Conservation (phyloP, 2,329 filamentous ascomycete species). For the Chaetomium sp. region DNA sequence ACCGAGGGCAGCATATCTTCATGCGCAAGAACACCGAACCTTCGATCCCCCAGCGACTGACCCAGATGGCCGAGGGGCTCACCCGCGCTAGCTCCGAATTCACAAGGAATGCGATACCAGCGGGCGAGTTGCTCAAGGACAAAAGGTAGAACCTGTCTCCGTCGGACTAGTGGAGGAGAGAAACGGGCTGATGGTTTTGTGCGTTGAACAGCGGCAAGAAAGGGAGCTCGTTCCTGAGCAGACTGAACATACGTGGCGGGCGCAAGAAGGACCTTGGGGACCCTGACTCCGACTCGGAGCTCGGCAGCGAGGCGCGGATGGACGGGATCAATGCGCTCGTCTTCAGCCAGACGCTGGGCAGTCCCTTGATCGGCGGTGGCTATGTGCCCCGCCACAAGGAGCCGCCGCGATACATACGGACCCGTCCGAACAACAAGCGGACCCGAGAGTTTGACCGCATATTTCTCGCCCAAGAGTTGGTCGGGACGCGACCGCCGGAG, state of each 20-base stretch:
- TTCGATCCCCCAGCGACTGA: conserved; percentile 57
- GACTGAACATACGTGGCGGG: conserved; percentile 68
- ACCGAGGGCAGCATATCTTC: conserved; percentile 57
- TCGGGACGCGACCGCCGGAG: conserved; percentile 53
- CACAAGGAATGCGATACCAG: conserved; percentile 41
- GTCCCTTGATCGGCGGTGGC: conserved; percentile 56
- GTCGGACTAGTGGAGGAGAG: not conserved
- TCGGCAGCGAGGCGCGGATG: conserved; percentile 65
- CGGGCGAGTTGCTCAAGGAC: conserved; percentile 54
- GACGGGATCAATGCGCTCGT: conserved; percentile 83
- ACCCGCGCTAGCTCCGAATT: conserved; percentile 48
- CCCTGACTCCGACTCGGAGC: conserved; percentile 67
- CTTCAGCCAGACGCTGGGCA: conserved; percentile 72
- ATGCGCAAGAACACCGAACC: conserved; percentile 67
- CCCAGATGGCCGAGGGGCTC: conserved; percentile 43
- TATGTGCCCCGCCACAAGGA: conserved; percentile 87
- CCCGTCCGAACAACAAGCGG: conserved; percentile 79
- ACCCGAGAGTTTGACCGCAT: conserved; percentile 79
- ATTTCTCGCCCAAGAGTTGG: conserved; percentile 91
- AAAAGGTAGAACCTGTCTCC: conserved; percentile 57
- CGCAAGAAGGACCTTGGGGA: conserved; percentile 72
- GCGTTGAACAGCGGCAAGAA: conserved; percentile 60
- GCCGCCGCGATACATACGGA: conserved; percentile 87
- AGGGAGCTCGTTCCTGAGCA: conserved; percentile 85
- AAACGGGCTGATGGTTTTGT: conserved; percentile 19